Conservation (phyloP, 805 yeast genomes). For the Cyberlindnera amylophila region DNA sequence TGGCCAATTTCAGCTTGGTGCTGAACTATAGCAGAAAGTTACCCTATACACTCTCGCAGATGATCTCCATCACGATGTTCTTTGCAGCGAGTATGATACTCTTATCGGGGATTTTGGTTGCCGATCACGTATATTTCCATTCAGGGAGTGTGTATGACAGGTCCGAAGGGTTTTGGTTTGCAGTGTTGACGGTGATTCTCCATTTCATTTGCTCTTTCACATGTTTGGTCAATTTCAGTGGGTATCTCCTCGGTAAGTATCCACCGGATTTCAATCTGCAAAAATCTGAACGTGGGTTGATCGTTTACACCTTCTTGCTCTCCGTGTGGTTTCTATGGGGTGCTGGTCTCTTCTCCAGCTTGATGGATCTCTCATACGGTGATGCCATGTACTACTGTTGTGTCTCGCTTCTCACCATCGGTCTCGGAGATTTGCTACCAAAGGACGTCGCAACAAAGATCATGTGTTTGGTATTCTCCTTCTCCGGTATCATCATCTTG, state of each 20-base stretch:
- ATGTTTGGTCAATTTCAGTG: slow-evolving; percentile 55
- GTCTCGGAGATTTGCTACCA: slow-evolving; percentile 74
- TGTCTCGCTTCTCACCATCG: slow-evolving; percentile 74
- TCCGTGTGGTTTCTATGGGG: slow-evolving; percentile 74
- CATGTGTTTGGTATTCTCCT: slow-evolving; percentile 56
- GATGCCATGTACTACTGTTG: slow-evolving; percentile 69
- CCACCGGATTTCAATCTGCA: slow-evolving; percentile 69
- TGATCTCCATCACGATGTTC: slow-evolving; percentile 63
- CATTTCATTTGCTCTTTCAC: slow-evolving; percentile 56
- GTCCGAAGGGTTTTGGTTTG: slow-evolving; percentile 78
- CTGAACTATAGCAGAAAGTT: slow-evolving; percentile 62
- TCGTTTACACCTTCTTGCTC: slow-evolving; percentile 63
- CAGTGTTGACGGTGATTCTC: slow-evolving; percentile 57
- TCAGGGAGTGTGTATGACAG: slow-evolving; percentile 23
- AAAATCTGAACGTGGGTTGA: slow-evolving; percentile 64
- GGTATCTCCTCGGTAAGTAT: slow-evolving; percentile 55
- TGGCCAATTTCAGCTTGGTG: slow-evolving; percentile 65
- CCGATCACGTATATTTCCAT: slow-evolving; percentile 31
- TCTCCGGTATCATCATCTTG: slow-evolving; percentile 65
- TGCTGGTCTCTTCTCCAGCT: slow-evolving; percentile 48
- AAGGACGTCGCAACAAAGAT: slow-evolving; percentile 48
- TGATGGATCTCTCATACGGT: slow-evolving; percentile 49
- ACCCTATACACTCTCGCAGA: slow-evolving; percentile 58
- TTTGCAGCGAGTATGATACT: slow-evolving; percentile 53
- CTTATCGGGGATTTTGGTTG: slow-evolving; percentile 42